Base-by-base conservation (phyloP, 2,329 filamentous ascomycete genomes). In the Fusarium veterinarium region DNA sequence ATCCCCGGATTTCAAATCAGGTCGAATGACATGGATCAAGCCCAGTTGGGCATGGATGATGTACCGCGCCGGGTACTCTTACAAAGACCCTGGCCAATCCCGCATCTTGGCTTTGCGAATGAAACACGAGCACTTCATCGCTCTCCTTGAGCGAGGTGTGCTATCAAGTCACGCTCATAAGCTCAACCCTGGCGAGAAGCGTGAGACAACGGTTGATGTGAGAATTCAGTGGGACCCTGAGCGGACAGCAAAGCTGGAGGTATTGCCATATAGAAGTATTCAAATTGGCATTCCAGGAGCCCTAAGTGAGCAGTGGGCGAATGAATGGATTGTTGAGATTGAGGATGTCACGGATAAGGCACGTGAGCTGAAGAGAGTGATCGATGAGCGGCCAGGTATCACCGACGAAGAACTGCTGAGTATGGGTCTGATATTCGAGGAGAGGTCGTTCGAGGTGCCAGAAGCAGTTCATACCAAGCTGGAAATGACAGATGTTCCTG, bases 211-310 rank as follows among this genome's bases (percentile, higher is more conserved):
- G 7, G 58, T 60, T 8, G 76, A 80, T 23, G 88, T 91, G 1
- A 83, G 86, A n/a, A 83, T 91, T 12, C 89, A 91, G 76, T 92
- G 90, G 90, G 90, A 91, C 78, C 90, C 90, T 0, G 90, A 91
- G 76, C 76, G 90, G 25, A 82, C 83, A 30, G 77, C 85, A 3
- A 76, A 78, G 40, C 76, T 91, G 16, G 83, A 78, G 16, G 82
- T 80, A 68, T 68, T 90, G 57, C 77, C 74, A 12, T 85, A 88
- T 75, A 81, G 89, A 45, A 90, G 88, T 75, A 88, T 91, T 35
- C 89, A 91, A 81, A 87, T 91, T 69, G 89, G 89, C 2, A 85
- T 91, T n/a, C 84, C 86, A 3, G 83, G 79, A 5, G 78, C 77
- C 3, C 71, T 89, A 57, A 84, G 84, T 38, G 77, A 79, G 33